Percentiles rank a stretch among this genome's conserved stretches.
Evolutionary conservation across 768 basidiomycete genomes (phyloP).

Genomic region (Lactarius sanguifluus): DNA sequence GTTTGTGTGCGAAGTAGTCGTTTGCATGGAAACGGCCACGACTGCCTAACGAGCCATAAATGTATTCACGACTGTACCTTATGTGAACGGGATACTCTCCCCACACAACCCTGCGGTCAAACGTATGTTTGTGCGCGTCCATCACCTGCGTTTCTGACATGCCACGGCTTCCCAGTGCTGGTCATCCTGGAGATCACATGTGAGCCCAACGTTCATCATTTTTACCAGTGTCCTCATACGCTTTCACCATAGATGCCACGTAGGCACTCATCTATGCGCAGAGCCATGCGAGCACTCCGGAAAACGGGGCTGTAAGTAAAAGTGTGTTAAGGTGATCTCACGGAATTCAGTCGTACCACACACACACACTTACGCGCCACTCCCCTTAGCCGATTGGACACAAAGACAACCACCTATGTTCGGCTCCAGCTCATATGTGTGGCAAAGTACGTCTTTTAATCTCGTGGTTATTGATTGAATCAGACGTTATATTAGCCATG

Average conservation of each 20-base stretch:
- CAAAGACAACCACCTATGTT: slow-evolving; percentile 52
- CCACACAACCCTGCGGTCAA: slow-evolving; percentile 42
- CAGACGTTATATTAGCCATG: slow-evolving; percentile 6
- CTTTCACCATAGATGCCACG: slow-evolving; percentile 43
- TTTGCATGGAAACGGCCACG: slow-evolving; percentile 47
- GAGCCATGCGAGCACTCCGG: slow-evolving; percentile 46
- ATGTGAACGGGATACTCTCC: slow-evolving; percentile 36
- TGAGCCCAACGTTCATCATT: slow-evolving; percentile 26
- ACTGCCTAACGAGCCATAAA: slow-evolving; percentile 50
- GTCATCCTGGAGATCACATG: slow-evolving; percentile 56
- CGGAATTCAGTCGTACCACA: background rate
- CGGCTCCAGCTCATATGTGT: slow-evolving; percentile 53
- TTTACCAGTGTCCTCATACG: background rate
- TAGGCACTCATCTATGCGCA: slow-evolving; percentile 50
- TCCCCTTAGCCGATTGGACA: background rate
- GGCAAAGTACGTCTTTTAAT: slow-evolving; percentile 43
- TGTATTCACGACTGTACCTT: slow-evolving; percentile 49
- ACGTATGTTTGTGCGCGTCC: slow-evolving; percentile 39
- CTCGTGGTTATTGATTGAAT: background rate
- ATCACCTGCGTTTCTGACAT: background rate
- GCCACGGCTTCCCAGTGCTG: slow-evolving; percentile 47
- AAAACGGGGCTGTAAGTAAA: slow-evolving; percentile 49
- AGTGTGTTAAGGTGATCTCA: slow-evolving; percentile 49
- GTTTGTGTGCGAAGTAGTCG: slow-evolving; percentile 45
- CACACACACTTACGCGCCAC: background rate